phyloP scores from a whole-genome alignment of 2,329 filamentous ascomycete species.

The Aaosphaeria pasadenensis region DNA sequence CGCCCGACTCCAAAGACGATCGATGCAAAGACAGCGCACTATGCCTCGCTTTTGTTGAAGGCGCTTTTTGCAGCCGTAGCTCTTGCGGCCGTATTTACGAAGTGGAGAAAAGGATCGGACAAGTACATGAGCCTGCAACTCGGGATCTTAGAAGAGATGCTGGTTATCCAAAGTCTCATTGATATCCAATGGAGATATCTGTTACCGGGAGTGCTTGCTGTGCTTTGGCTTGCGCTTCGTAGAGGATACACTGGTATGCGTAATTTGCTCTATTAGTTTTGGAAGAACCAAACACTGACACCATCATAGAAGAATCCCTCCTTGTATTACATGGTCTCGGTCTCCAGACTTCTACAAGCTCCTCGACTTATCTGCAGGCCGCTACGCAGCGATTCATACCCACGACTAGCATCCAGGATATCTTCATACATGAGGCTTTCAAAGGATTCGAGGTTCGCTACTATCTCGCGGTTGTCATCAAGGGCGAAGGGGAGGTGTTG shows the following conservation, averaged over 20 bases:
- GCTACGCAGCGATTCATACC: constrained; percentile 67
- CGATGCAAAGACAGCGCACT: constrained; percentile 44
- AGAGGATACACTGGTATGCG: constrained; percentile 50
- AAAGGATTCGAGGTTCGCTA: constrained; percentile 86
- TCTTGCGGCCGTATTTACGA: constrained; percentile 33
- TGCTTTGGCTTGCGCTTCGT: constrained; percentile 45
- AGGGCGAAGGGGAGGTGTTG: constrained; percentile 81
- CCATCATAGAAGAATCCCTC: constrained; percentile 68
- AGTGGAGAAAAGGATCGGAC: constrained; percentile 14
- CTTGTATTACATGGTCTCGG: constrained; percentile 86
- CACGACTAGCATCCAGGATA: constrained; percentile 85
- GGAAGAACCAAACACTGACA: constrained; percentile 67
- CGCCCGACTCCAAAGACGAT: constrained; percentile 53
- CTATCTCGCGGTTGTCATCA: constrained; percentile 85
- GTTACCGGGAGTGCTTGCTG: constrained; percentile 33
- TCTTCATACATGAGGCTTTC: constrained; percentile 94
- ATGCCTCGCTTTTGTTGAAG: constrained; percentile 45
- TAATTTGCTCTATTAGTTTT: constrained; percentile 11
- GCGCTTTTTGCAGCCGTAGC: constrained; percentile 42
- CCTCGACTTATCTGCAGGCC: not conserved
- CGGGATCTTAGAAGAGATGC: constrained; percentile 4
- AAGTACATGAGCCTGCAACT: constrained; percentile 5
- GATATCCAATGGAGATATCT: constrained; percentile 43
- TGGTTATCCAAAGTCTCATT: constrained; percentile 36
- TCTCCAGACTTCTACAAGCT: constrained; percentile 78